These are phyloP conservation scores for Daldinia loculata DNA, from an alignment of 495 filamentous ascomycete genomes.

Conservation along the genomic window DNA sequence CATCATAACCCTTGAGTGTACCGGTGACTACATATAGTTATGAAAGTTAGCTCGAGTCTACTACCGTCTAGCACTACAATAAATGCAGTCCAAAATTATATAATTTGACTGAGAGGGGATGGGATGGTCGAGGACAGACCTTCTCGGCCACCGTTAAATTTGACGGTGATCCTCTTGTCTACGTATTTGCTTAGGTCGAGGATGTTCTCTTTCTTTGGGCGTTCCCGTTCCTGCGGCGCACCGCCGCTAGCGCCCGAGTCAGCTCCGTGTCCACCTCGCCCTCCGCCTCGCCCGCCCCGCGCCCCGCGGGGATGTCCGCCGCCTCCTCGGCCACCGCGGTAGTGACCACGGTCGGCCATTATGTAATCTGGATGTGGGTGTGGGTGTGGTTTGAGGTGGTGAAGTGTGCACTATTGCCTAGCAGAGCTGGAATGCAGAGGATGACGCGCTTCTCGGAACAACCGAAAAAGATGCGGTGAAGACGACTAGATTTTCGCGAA, in stretches of 20 bases:
- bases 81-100: background rate
- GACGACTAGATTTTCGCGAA: background rate
- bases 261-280: conserved; percentile 48
- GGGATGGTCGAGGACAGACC: conserved; percentile 60
- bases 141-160: conserved; percentile 95
- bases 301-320: conserved; percentile 47
- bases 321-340: conserved; percentile 55
- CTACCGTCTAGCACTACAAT: background rate
- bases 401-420: background rate
- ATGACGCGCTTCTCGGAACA: conserved; percentile 8
- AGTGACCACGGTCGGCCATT: conserved; percentile 72
- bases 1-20: conserved; percentile 92
- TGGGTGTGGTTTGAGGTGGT: background rate
- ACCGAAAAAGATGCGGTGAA: conserved; percentile 38
- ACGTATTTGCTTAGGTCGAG: conserved; percentile 94
- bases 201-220: conserved; percentile 98
- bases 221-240: conserved; percentile 64
- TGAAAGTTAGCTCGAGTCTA: background rate
- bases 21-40: conserved; percentile 71
- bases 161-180: conserved; percentile 93
- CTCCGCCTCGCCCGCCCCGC: conserved; percentile 60
- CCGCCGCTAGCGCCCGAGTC: conserved; percentile 46
- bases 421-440: conserved; percentile 5
- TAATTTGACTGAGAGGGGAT: background rate
- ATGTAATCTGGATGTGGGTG: conserved; percentile 2